These are phyloP conservation scores for Boletus tomentosulus DNA, from an alignment of 768 basidiomycete species.

Conservation along the genomic window DNA sequence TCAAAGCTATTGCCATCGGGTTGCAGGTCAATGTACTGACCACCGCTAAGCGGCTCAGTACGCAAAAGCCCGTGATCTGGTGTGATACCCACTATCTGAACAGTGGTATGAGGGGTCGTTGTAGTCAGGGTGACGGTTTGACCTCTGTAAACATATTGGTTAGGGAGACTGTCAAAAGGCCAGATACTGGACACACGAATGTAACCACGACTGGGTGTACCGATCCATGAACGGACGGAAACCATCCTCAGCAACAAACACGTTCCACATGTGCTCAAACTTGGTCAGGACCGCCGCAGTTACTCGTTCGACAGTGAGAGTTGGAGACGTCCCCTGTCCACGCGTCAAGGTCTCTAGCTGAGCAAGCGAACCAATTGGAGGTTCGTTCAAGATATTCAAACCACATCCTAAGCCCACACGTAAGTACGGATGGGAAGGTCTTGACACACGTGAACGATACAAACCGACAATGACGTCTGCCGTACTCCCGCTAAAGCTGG, in stretches of 20 bases:
- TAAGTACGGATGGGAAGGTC: constrained; percentile 1
- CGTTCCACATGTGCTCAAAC: constrained; percentile 77
- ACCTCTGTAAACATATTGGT: constrained; percentile 47
- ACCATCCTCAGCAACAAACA: constrained; percentile 55
- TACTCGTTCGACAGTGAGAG: constrained; percentile 66
- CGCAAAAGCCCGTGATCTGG: constrained; percentile 82
- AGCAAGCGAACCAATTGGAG: constrained; percentile 77
- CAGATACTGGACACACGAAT: constrained; percentile 61
- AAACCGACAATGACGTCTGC: constrained; percentile 80
- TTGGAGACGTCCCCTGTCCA: background rate
- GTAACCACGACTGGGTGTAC: constrained; percentile 84
- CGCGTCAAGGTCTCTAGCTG: constrained; percentile 49
- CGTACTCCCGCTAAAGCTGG: constrained; percentile 67
- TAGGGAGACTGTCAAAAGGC: background rate
- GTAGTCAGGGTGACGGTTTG: constrained; percentile 82
- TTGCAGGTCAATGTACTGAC: constrained; percentile 78
- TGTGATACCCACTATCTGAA: constrained; percentile 84
- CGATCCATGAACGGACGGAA: constrained; percentile 79
- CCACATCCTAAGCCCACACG: constrained; percentile 66
- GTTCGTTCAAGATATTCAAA: constrained; percentile 77
- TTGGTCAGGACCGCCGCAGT: constrained; percentile 69
- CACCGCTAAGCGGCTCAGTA: constrained; percentile 50
- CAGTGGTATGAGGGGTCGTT: constrained; percentile 58
- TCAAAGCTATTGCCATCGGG: constrained; percentile 98
- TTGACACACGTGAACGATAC: constrained; percentile 18